Evolutionary conservation across 768 basidiomycete species (phyloP).

Genomic region (Plicaturopsis crispa): DNA sequence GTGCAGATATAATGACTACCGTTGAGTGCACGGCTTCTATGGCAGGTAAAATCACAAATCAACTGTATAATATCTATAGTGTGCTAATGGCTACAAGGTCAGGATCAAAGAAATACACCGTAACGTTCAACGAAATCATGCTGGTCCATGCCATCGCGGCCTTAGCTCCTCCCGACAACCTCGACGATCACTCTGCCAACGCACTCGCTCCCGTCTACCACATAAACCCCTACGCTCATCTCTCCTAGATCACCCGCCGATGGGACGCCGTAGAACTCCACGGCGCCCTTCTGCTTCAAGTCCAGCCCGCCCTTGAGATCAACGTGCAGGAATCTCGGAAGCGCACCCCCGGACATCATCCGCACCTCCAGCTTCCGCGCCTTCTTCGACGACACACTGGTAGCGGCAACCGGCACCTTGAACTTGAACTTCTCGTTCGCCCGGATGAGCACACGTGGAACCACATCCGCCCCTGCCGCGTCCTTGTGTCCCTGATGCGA

Average conservation of each 20-base stretch:
- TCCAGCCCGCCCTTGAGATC: conserved; percentile 32
- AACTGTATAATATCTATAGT: too few species aligned
- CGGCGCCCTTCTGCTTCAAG: conserved; percentile 33
- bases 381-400: conserved; percentile 13
- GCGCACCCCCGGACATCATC: conserved; percentile 40
- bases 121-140: too few species aligned
- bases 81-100: too few species aligned
- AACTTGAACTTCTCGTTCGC: conserved; percentile 55
- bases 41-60: too few species aligned
- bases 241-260: conserved; percentile 42
- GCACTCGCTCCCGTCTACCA: conserved; percentile 39
- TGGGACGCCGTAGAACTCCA: conserved; percentile 54
- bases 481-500: conserved; percentile 37
- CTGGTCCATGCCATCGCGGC: too few species aligned
- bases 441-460: conserved; percentile 41
- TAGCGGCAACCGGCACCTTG: conserved; percentile 33
- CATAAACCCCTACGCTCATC: conserved; percentile 48
- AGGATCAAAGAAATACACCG: too few species aligned
- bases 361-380: conserved; percentile 37
- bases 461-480: conserved; percentile 18
- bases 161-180: conserved; percentile 32
- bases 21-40: too few species aligned
- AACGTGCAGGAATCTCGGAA: conserved; percentile 50
- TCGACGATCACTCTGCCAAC: conserved; percentile 51
- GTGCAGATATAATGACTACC: too few species aligned